Evolutionary conservation across 805 yeast genomes (phyloP), one percentile per base, ranked within the genome.

Genomic region (Metschnikowia colocasiae): DNA sequence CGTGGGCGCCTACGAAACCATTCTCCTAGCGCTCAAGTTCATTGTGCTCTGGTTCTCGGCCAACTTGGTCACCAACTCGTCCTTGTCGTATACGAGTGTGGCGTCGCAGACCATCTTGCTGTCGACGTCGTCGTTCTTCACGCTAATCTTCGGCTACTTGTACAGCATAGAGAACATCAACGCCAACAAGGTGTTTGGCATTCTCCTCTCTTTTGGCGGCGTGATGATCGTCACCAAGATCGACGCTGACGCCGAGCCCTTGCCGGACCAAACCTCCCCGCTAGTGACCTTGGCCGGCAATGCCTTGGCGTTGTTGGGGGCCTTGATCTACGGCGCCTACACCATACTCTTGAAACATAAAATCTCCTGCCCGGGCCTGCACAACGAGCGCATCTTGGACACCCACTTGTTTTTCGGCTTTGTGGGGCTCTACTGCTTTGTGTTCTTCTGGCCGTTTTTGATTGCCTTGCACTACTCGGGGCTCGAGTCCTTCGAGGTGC

Each of bases 21-120:
- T 88, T 10, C 68, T 68, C 47, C 66, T 94, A 37, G 83, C 96
- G 51, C 75, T 84, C 12, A 87, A 89, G 67, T 94, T 94, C 63
- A 85, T 95, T 53, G 67, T 86, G 3, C 70, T 94, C 36, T 94
- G 99, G 99, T 94, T 88, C 61, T 51, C 82, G 15, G 95, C 98
- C 2, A 94, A 94, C 64, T 74, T 91, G 53, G 84, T 87, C 47
- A 56, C 94, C 27, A 94, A 94, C 65, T 88, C 96, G 0, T 83
- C 95, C 18, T 72, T 94, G 44, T 78, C 85, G 20, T 94, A 85
- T 64, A 94, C 99, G 0, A 83, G 91, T 10, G 99, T 94, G 18
- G 95, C 96, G 2, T 85, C 94, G 12, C 97, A 95, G 59, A 94
- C 98, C 2, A 92, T 94, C 20, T 68, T 94, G 33, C 86, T 96